Evolutionary conservation across 2,329 filamentous ascomycete species (phyloP).

Genomic region (Fusarium protoensiforme): DNA sequence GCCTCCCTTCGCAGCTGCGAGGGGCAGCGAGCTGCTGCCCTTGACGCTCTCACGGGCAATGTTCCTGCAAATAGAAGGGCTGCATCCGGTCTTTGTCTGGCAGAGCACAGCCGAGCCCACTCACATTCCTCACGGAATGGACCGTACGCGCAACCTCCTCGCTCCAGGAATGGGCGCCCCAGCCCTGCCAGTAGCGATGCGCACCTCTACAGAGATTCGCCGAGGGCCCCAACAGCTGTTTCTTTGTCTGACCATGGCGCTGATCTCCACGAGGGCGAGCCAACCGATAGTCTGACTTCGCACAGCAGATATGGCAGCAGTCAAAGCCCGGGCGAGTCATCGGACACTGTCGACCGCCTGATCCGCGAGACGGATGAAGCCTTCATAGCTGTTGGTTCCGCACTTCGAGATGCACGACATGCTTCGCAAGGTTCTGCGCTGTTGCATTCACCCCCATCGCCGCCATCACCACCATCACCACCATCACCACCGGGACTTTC

Average conservation of each 20-base stretch:
- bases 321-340: slow-evolving; percentile 40
- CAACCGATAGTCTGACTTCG: slow-evolving; percentile 17
- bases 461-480: slow-evolving; percentile 28
- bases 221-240: slow-evolving; percentile 25
- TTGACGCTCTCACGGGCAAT: slow-evolving; percentile 44
- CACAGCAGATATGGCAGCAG: slow-evolving; percentile 25
- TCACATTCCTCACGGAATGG: slow-evolving; percentile 23
- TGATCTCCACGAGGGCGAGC: slow-evolving; percentile 19
- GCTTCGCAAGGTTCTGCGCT: slow-evolving; percentile 28
- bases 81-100: slow-evolving; percentile 49
- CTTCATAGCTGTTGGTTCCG: slow-evolving; percentile 58
- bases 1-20: slow-evolving; percentile 60
- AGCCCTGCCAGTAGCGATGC: slow-evolving; percentile 8
- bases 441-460: slow-evolving; percentile 20
- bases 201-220: slow-evolving; percentile 7
- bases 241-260: slow-evolving; percentile 39
- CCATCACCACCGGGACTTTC: slow-evolving; percentile 29
- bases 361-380: slow-evolving; percentile 62
- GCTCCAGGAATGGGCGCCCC: slow-evolving; percentile 32
- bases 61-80: slow-evolving; percentile 40
- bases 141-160: slow-evolving; percentile 31
- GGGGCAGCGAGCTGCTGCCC: slow-evolving; percentile 47
- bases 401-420: slow-evolving; percentile 51
- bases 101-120: slow-evolving; percentile 34
- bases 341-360: slow-evolving; percentile 56